These are phyloP conservation scores for Leishmania braziliensis DNA, from an alignment of 208 protist genomes.

Conservation along the genomic window DNA sequence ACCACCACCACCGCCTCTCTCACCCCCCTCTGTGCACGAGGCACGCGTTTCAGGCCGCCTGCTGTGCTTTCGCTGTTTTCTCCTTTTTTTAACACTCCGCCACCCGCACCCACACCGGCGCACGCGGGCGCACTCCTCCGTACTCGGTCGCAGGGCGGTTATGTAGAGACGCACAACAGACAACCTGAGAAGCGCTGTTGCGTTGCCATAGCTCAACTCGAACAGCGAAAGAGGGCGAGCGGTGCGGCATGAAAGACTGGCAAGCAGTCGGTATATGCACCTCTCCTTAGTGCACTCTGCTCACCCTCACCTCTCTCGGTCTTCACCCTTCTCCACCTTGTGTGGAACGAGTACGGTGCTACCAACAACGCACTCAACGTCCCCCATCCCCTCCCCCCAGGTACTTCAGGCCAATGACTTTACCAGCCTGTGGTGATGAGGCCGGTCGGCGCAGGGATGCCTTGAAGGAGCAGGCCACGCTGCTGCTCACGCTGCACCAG, in stretches of 20 bases:
- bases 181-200: neutral
- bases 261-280: neutral
- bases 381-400: neutral
- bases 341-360: neutral
- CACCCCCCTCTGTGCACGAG: neutral
- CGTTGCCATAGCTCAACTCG: neutral
- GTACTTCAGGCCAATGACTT: neutral
- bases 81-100: neutral
- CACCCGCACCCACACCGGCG: neutral
- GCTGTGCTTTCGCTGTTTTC: neutral
- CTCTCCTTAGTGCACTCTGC: neutral
- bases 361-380: neutral
- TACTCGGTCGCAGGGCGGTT: neutral
- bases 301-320: neutral
- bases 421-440: neutral
- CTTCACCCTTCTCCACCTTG: neutral
- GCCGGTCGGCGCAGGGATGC: neutral
- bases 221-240: neutral
- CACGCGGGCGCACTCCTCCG: neutral
- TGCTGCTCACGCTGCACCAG: slow-evolving; percentile 24
- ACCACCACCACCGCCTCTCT: neutral
- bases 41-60: neutral
- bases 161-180: neutral
- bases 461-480: neutral
- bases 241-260: neutral